A percentile compares a stretch with the other conserved stretches of the same genome.
phyloP scores from a whole-genome alignment of 2,329 filamentous ascomycete genomes.

The Cytospora chrysosperma region DNA sequence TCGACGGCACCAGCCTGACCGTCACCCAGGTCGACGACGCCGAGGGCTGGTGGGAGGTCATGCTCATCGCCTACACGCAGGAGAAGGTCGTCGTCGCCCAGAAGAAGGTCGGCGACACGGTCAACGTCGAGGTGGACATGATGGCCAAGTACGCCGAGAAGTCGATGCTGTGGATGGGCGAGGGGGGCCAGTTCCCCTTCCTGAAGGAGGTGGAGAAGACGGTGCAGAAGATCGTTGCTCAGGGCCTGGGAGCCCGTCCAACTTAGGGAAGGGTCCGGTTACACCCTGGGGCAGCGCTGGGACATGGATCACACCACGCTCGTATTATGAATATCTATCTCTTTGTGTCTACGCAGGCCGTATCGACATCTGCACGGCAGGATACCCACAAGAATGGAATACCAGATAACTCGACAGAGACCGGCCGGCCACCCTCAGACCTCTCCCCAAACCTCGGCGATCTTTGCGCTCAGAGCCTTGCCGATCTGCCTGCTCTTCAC shows the following conservation, averaged over 20 bases:
- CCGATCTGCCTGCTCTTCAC: constrained; percentile 68
- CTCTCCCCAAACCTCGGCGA: constrained; percentile 71
- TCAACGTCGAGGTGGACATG: constrained; percentile 94
- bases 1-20: constrained; percentile 93
- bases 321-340: neutral
- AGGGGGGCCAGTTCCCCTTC: constrained; percentile 52
- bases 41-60: constrained; percentile 87
- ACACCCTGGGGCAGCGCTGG: neutral
- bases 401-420: neutral
- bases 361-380: neutral
- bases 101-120: constrained; percentile 76
- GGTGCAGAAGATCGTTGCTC: constrained; percentile 72
- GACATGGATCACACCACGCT: neutral
- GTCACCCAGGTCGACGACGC: constrained; percentile 81
- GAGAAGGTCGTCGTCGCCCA: constrained; percentile 80
- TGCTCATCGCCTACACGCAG: constrained; percentile 97
- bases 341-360: neutral
- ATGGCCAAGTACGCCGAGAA: constrained; percentile 85
- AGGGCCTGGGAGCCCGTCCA: constrained; percentile 49
- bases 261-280: too few relatives aligned
- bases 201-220: constrained; percentile 73
- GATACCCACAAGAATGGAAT: neutral
- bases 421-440: constrained; percentile 30
- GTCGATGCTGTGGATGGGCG: constrained; percentile 76
- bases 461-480: constrained; percentile 63